Conservation (phyloP, 192 early-diverging fungal genomes). For the Diversispora epigaea region DNA sequence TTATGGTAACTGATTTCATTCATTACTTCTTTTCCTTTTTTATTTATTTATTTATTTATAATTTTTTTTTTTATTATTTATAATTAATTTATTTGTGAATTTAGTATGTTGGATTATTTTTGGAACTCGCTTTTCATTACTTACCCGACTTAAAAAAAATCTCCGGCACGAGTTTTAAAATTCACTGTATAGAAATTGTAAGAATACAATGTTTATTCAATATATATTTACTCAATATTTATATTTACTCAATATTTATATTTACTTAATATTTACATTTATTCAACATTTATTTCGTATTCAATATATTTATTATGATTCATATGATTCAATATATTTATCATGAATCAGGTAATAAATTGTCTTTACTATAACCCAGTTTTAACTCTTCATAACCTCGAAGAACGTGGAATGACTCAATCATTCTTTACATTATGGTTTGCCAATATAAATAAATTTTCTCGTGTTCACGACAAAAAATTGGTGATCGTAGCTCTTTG, state of each 20-base stretch:
- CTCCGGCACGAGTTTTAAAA: conserved; percentile 66
- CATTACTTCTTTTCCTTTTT: not conserved
- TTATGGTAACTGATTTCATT: not conserved
- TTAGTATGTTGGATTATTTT: conserved; percentile 66
- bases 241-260: too few species aligned
- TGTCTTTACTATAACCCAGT: conserved; percentile 85
- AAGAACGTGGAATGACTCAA: conserved; percentile 73
- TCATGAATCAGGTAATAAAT: conserved; percentile 63
- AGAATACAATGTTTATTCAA: not conserved
- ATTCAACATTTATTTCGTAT: not conserved
- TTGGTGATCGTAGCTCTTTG: conserved; percentile 81
- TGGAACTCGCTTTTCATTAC: conserved; percentile 66
- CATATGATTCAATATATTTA: conserved; percentile 1
- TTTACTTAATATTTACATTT: not conserved
- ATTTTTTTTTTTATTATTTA: not conserved
- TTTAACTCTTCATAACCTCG: conserved; percentile 71
- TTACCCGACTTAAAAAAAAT: conserved; percentile 60
- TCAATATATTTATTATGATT: not conserved
- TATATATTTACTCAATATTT: too few species aligned
- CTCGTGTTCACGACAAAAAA: conserved; percentile 93
- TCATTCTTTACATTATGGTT: conserved; percentile 83
- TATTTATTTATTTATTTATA: not conserved
- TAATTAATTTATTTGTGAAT: conserved; percentile 10
- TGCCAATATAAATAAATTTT: conserved; percentile 67
- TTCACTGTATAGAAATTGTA: conserved; percentile 74